These are phyloP conservation scores for Alloteropsis angusta DNA, from an alignment of 202 grass and related monocot genomes.

Conservation along the genomic window DNA sequence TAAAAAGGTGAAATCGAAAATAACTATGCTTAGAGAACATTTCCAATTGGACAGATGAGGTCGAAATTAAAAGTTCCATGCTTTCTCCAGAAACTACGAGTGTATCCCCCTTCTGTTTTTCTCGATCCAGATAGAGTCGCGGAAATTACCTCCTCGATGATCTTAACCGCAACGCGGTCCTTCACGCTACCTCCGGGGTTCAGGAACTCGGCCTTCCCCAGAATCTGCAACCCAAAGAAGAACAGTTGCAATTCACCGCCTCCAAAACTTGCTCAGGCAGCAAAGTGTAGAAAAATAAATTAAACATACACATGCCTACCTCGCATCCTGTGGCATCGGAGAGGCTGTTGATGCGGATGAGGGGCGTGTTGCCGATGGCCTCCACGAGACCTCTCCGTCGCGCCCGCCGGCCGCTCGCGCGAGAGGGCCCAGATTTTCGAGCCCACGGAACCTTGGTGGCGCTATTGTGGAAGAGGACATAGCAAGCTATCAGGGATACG, in stretches of 20 bases:
- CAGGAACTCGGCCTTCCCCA: conserved; percentile 92
- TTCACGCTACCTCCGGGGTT: conserved; percentile 93
- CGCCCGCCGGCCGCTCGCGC: not conserved
- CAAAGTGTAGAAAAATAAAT: not conserved
- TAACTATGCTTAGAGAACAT: not conserved
- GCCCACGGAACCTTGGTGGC: conserved; percentile 15
- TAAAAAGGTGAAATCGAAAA: not conserved
- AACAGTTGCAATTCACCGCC: not conserved
- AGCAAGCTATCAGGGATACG: conserved; percentile 45
- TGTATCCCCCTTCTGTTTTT: not conserved
- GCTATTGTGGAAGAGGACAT: conserved; percentile 24
- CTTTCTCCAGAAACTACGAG: not conserved
- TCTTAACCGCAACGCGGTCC: conserved; percentile 83
- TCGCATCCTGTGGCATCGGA: conserved; percentile 93
- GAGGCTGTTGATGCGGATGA: conserved; percentile 94
- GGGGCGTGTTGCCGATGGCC: conserved; percentile 73
- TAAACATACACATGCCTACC: conserved; percentile 16
- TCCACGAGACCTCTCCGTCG: conserved; percentile 56
- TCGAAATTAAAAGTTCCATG: not conserved
- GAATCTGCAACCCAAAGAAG: conserved; percentile 50
- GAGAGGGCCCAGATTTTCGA: not conserved
- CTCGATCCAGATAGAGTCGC: not conserved
- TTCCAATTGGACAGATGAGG: not conserved
- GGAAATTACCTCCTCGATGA: conserved; percentile 78
- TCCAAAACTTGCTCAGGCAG: not conserved